These are phyloP conservation scores for Pleurotus salmoneostramineus DNA, from an alignment of 768 basidiomycete species.

Conservation along the genomic window DNA sequence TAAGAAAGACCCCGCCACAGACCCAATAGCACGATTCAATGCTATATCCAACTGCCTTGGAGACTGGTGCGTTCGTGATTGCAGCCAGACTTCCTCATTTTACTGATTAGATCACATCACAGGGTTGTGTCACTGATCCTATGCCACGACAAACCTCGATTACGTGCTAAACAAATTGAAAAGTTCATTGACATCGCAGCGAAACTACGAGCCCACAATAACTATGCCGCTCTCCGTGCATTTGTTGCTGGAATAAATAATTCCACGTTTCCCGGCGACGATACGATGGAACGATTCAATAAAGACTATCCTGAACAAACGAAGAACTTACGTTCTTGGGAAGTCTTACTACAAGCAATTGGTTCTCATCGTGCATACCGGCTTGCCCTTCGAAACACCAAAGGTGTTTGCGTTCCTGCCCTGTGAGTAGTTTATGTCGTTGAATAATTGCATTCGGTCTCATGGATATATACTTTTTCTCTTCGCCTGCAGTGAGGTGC, in stretches of 20 bases:
- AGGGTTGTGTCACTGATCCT: slow-evolving; percentile 93
- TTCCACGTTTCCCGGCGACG: slow-evolving; percentile 73
- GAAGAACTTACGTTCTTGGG: slow-evolving; percentile 79
- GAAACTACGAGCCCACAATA: slow-evolving; percentile 77
- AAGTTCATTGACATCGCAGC: slow-evolving; percentile 85
- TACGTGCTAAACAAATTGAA: slow-evolving; percentile 80
- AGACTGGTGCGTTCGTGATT: slow-evolving; percentile 55
- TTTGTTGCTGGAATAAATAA: slow-evolving; percentile 92
- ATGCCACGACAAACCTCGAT: slow-evolving; percentile 74
- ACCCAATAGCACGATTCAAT: slow-evolving; percentile 74
- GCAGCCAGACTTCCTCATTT: background rate
- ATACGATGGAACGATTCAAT: slow-evolving; percentile 73
- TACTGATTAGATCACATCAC: slow-evolving; percentile 4
- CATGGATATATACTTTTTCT: background rate
- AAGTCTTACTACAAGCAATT: slow-evolving; percentile 76
- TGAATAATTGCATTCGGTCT: background rate
- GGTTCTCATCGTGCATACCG: slow-evolving; percentile 91
- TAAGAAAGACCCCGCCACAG: slow-evolving; percentile 58
- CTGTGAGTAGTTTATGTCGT: slow-evolving; percentile 41
- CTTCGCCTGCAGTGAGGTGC: slow-evolving; percentile 67
- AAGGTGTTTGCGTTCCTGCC: slow-evolving; percentile 84
- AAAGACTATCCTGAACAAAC: slow-evolving; percentile 60
- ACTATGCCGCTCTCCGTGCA: slow-evolving; percentile 90
- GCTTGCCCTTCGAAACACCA: slow-evolving; percentile 80
- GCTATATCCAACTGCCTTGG: slow-evolving; percentile 79